phyloP scores from a whole-genome alignment of 2,329 filamentous ascomycete species.

The Drechslerella dactyloides region DNA sequence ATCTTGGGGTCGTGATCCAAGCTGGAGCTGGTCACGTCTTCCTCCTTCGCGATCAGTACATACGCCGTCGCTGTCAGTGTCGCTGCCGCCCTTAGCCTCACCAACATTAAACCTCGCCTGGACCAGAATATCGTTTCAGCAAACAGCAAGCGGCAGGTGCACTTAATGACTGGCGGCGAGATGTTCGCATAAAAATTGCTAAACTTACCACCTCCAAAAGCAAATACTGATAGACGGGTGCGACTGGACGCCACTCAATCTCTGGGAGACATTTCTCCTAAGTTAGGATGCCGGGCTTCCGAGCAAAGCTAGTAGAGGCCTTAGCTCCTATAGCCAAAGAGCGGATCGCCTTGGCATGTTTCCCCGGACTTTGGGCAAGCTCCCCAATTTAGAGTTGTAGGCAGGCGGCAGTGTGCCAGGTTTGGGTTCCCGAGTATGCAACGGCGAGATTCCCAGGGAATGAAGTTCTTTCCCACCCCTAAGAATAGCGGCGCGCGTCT shows the following conservation, averaged over 20 bases:
- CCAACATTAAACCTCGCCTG: neutral
- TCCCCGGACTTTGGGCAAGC: neutral
- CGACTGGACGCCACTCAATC: neutral
- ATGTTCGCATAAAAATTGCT: slow-evolving; percentile 11
- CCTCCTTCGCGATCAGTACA: neutral
- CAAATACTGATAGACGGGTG: neutral
- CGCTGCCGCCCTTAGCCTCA: neutral
- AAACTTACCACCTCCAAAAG: neutral
- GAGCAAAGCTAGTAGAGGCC: neutral
- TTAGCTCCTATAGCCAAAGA: neutral
- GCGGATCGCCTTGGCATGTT: slow-evolving; percentile 20
- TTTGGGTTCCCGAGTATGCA: slow-evolving; percentile 3
- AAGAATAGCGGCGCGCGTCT: slow-evolving; percentile 37
- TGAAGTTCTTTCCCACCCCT: slow-evolving; percentile 14
- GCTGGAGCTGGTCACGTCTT: neutral
- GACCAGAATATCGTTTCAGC: slow-evolving; percentile 32
- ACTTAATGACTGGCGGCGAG: slow-evolving; percentile 15
- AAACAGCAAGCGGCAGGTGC: slow-evolving; percentile 36
- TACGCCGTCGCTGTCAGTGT: no score
- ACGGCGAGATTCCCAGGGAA: slow-evolving; percentile 27
- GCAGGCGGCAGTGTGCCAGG: slow-evolving; percentile 24
- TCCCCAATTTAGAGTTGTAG: neutral
- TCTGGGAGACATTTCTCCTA: neutral
- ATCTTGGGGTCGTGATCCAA: slow-evolving; percentile 13
- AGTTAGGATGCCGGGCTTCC: neutral